Evolutionary conservation across 192 early-diverging fungal genomes (phyloP).

Genomic region (Funneliformis geosporum): DNA sequence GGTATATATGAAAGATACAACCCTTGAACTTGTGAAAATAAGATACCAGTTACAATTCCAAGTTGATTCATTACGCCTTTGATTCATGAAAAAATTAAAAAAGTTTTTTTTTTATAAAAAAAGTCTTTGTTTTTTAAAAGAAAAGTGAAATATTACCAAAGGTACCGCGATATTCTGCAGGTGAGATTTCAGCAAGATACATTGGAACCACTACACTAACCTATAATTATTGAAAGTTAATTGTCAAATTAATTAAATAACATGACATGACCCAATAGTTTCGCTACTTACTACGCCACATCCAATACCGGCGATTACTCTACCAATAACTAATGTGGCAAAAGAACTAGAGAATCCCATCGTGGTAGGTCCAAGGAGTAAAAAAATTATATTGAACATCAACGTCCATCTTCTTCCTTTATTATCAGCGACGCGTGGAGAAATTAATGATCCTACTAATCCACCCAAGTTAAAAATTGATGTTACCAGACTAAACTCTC

Average conservation of each 20-base stretch:
- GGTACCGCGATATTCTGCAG: conserved; percentile 66
- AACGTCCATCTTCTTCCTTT: conserved; percentile 71
- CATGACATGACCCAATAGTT: neutral
- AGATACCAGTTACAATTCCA: conserved; percentile 78
- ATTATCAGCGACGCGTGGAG: conserved; percentile 60
- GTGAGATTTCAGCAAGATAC: conserved; percentile 78
- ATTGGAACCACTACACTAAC: conserved; percentile 74
- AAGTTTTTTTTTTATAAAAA: too few relatives aligned
- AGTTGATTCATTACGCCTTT: conserved; percentile 80
- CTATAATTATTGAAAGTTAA: neutral
- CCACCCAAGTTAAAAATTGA: conserved; percentile 72
- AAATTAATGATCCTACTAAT: conserved; percentile 72
- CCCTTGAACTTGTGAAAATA: conserved; percentile 71
- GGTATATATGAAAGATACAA: conserved; percentile 60
- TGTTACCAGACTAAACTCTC: conserved; percentile 58
- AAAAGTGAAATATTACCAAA: conserved; percentile 63
- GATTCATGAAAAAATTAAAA: neutral
- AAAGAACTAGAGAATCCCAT: conserved; percentile 60
- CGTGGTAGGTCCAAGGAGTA: conserved; percentile 61
- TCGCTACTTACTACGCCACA: conserved; percentile 58
- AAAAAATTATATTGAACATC: conserved; percentile 67
- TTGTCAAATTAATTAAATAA: neutral
- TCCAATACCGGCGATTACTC: conserved; percentile 76
- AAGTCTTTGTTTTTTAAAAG: too few relatives aligned
- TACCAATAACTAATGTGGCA: conserved; percentile 57